phyloP scores from a whole-genome alignment of 352 stramenopile genomes.

The Globisporangium mamillatum region DNA sequence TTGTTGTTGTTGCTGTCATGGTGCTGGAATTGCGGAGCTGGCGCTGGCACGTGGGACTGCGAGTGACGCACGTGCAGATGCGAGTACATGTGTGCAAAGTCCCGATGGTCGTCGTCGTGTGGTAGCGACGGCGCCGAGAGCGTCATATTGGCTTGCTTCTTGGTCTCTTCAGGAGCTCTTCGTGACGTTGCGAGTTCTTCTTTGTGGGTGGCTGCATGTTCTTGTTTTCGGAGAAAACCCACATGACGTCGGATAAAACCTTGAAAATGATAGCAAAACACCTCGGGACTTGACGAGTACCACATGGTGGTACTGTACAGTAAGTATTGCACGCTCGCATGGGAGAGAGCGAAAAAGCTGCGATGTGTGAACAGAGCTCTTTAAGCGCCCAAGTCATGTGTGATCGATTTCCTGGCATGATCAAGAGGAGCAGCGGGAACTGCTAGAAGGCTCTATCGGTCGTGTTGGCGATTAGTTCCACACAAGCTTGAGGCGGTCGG shows the following conservation, averaged over 20 bases:
- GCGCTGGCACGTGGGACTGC: not conserved
- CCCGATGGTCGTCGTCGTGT: conserved; percentile 18
- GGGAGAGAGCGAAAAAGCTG: conserved; percentile 7
- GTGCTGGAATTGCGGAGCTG: not conserved
- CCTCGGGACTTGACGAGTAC: not conserved
- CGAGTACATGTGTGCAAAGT: conserved; percentile 16
- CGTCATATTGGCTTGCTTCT: conserved; percentile 26
- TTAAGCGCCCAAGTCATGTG: not conserved
- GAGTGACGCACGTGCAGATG: conserved; percentile 29
- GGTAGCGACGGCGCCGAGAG: conserved; percentile 39
- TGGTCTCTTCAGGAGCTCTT: not conserved
- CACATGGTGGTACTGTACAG: not conserved
- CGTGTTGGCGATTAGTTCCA: not conserved
- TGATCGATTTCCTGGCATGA: not conserved
- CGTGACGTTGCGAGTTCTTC: not conserved
- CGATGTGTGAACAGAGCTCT: not conserved
- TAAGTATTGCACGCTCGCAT: not conserved
- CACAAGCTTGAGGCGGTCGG: not conserved
- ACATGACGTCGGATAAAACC: not conserved
- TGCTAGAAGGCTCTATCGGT: not conserved
- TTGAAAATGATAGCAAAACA: conserved; percentile 1
- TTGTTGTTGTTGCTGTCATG: not conserved
- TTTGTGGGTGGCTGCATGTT: conserved; percentile 1
- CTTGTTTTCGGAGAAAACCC: conserved; percentile 1
- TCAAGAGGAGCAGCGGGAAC: not conserved